phyloP scores from a whole-genome alignment of 192 early-diverging fungal genomes.

The Rhizoclosmatium sp. region DNA sequence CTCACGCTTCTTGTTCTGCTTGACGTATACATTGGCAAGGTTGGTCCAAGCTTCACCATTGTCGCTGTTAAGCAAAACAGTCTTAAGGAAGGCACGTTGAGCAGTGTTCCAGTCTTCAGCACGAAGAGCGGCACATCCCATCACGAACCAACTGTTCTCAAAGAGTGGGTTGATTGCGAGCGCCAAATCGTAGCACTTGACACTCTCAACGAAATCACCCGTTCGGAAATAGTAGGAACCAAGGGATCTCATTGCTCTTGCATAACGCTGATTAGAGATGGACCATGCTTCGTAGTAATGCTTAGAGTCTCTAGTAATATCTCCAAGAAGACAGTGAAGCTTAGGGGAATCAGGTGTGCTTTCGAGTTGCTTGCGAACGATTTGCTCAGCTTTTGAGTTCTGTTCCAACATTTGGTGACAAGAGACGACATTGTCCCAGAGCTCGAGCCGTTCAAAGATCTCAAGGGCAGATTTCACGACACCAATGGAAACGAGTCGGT shows the following conservation, averaged over 20 bases:
- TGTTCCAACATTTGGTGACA: conserved; percentile 89
- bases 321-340: conserved; percentile 89
- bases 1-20: conserved; percentile 73
- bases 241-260: conserved; percentile 94
- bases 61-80: conserved; percentile 39
- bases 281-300: conserved; percentile 91
- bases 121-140: conserved; percentile 93
- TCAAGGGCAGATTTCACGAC: conserved; percentile 90
- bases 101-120: conserved; percentile 79
- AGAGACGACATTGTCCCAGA: conserved; percentile 95
- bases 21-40: conserved; percentile 84
- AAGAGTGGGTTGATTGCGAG: conserved; percentile 92
- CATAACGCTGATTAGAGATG: conserved; percentile 78
- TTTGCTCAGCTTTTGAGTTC: conserved; percentile 80
- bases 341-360: conserved; percentile 78
- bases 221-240: conserved; percentile 81
- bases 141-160: conserved; percentile 95
- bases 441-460: conserved; percentile 90
- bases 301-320: conserved; percentile 77
- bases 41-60: conserved; percentile 99
- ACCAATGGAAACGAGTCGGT: conserved; percentile 83
- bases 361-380: conserved; percentile 74
- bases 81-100: conserved; percentile 68
- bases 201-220: conserved; percentile 66
- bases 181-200: conserved; percentile 83